A percentile compares a stretch with the other conserved stretches of the same genome.
Evolutionary conservation across 2,329 filamentous ascomycete genomes (phyloP).

Genomic region (Rhynchosporium graminicola): DNA sequence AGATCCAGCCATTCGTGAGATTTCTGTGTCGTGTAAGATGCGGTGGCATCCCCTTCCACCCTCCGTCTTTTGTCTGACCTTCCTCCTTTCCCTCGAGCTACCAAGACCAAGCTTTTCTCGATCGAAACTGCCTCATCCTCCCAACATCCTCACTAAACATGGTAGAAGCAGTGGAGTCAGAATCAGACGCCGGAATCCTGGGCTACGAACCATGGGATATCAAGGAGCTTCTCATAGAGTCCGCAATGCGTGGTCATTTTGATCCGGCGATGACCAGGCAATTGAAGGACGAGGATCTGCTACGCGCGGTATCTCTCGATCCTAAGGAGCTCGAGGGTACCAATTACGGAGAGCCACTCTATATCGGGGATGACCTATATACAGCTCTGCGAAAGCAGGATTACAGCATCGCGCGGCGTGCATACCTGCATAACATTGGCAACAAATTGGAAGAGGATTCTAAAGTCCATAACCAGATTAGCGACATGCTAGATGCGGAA

Average conservation of each 20-base stretch:
- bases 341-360: slow-evolving; percentile 6
- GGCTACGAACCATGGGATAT: slow-evolving; percentile 9
- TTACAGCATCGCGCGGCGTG: not conserved
- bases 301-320: not conserved
- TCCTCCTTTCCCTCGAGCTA: not conserved
- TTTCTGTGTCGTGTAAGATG: not conserved
- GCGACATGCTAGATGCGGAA: slow-evolving; percentile 1
- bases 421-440: not conserved
- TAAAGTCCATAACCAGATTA: not conserved
- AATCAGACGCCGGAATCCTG: not conserved
- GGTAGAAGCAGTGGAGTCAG: not conserved
- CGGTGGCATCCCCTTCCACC: not conserved
- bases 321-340: not conserved
- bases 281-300: not conserved
- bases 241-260: not conserved
- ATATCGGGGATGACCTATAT: slow-evolving; percentile 11
- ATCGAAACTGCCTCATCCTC: not conserved
- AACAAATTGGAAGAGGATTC: not conserved
- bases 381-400: not conserved
- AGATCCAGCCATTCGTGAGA: not conserved
- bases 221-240: slow-evolving; percentile 20
- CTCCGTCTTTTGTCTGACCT: not conserved
- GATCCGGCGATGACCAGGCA: not conserved
- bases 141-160: not conserved
- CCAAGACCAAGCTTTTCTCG: not conserved